Conservation (phyloP, 768 basidiomycete species). For the Pholiota molesta region DNA sequence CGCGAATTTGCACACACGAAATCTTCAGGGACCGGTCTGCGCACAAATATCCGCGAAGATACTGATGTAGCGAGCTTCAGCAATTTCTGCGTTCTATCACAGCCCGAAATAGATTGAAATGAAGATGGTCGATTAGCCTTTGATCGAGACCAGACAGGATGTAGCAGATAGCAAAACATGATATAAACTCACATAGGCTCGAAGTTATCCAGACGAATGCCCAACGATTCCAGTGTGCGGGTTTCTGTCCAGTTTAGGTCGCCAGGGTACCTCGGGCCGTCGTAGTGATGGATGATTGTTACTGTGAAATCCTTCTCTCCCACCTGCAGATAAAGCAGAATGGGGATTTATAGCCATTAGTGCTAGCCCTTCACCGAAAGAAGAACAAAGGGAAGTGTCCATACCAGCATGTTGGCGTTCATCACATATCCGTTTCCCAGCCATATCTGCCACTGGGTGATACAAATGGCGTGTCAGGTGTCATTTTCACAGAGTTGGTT, state of each 20-base stretch:
- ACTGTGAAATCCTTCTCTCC: conserved; percentile 27
- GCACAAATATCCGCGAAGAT: conserved; percentile 28
- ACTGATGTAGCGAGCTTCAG: conserved; percentile 31
- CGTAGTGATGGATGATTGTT: conserved; percentile 26
- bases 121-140: background rate
- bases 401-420: conserved; percentile 31
- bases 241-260: conserved; percentile 34
- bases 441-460: conserved; percentile 26
- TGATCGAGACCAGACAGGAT: background rate
- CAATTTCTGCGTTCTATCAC: conserved; percentile 35
- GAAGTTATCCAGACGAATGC: conserved; percentile 36
- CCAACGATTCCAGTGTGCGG: conserved; percentile 34
- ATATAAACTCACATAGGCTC: conserved; percentile 34
- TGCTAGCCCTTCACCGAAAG: background rate
- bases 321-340: conserved; percentile 4
- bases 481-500: background rate
- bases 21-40: conserved; percentile 40
- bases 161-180: background rate
- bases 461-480: background rate
- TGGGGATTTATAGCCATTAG: conserved; percentile 20
- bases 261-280: conserved; percentile 23
- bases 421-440: conserved; percentile 28
- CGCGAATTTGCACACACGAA: conserved; percentile 48
- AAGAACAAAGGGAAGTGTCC: conserved; percentile 3
- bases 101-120: background rate